Conservation (phyloP, 2,329 filamentous ascomycete species). For the Phaeoacremonium minimum region DNA sequence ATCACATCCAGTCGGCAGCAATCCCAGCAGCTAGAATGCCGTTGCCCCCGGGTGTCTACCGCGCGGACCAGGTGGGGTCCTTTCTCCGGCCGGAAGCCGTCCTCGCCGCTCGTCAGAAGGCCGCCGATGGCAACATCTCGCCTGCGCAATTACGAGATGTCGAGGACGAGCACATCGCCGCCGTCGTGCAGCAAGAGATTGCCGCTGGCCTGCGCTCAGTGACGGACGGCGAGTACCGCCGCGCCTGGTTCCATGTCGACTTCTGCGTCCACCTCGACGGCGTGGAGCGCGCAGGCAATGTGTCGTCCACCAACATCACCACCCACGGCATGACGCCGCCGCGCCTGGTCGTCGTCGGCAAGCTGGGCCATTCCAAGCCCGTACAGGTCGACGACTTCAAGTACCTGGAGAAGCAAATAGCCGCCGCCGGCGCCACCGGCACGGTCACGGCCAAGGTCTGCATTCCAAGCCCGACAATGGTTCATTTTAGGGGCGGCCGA, state of each 20-base stretch:
- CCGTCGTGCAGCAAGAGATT: slow-evolving; percentile 43
- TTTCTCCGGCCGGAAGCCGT: slow-evolving; percentile 47
- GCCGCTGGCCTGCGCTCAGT: slow-evolving; percentile 42
- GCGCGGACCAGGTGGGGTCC: slow-evolving; percentile 53
- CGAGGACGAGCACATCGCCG: slow-evolving; percentile 44
- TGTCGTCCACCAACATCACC: slow-evolving; percentile 35
- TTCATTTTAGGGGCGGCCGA: slow-evolving; percentile 52
- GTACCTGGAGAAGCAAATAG: slow-evolving; percentile 45
- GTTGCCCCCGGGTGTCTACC: slow-evolving; percentile 36
- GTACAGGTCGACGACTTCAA: slow-evolving; percentile 54
- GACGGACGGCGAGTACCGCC: slow-evolving; percentile 53
- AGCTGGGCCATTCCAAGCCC: slow-evolving; percentile 45
- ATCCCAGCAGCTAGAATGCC: no score
- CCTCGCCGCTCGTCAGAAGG: slow-evolving; percentile 42
- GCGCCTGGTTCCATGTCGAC: slow-evolving; percentile 55
- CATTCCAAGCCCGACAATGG: slow-evolving; percentile 56
- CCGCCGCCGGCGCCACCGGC: slow-evolving; percentile 20
- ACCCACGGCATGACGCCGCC: slow-evolving; percentile 49
- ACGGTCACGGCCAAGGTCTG: slow-evolving; percentile 46
- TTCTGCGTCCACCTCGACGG: slow-evolving; percentile 51
- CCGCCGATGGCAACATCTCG: slow-evolving; percentile 35
- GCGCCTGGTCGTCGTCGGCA: slow-evolving; percentile 47
- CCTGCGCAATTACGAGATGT: slow-evolving; percentile 39
- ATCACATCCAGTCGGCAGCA: no score
- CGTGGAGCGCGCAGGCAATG: slow-evolving; percentile 43